Conservation (phyloP, 306 rosid species). For the Luffa aegyptiaca region DNA sequence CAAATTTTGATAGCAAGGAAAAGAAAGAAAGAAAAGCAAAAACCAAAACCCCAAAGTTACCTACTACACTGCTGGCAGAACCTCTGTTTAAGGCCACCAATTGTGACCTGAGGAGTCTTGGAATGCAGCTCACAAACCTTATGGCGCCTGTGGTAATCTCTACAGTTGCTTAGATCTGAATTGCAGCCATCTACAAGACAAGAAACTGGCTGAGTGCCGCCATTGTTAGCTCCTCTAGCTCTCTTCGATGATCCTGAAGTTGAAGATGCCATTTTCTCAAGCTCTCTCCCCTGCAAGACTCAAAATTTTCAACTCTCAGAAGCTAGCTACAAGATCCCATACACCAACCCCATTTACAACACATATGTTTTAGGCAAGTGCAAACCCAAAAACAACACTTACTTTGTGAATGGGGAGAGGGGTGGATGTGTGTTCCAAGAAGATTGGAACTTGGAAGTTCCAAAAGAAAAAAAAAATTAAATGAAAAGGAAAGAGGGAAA, state of each 20-base stretch:
- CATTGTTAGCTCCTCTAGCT: constrained; percentile 47
- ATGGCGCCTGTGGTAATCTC: constrained; percentile 92
- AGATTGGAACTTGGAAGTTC: not conserved
- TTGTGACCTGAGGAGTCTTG: constrained; percentile 75
- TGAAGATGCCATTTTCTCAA: constrained; percentile 16
- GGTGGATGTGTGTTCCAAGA: not conserved
- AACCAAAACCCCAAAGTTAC: constrained; percentile 19
- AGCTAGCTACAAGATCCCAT: not conserved
- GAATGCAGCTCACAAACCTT: constrained; percentile 95
- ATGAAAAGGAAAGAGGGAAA: not conserved
- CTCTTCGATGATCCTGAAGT: constrained; percentile 68
- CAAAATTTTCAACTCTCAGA: not conserved
- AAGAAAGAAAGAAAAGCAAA: not conserved
- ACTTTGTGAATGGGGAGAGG: not conserved
- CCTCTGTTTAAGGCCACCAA: constrained; percentile 74
- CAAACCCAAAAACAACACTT: not conserved
- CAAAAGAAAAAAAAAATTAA: not conserved
- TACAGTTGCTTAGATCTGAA: constrained; percentile 69
- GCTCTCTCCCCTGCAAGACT: not conserved
- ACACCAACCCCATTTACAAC: not conserved
- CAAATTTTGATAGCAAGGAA: not conserved
- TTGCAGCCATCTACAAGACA: constrained; percentile 90
- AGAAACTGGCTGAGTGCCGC: constrained; percentile 38
- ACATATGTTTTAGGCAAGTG: not conserved
- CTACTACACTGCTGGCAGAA: constrained; percentile 99